Base-by-base conservation (phyloP, 2,329 filamentous ascomycete species). In the Fusarium lyarnte region DNA sequence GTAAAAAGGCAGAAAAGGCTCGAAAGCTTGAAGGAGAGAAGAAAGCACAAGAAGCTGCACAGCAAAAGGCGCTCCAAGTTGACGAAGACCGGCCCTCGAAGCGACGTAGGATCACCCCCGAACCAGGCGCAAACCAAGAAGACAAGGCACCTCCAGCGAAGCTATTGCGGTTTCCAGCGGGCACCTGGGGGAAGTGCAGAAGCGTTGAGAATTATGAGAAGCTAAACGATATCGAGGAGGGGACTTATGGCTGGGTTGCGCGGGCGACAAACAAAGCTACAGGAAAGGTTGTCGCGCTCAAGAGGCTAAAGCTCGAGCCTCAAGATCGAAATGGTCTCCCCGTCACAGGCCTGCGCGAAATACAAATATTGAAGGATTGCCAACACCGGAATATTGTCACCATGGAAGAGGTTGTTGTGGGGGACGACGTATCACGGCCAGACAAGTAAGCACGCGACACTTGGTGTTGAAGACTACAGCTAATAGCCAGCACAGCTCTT, bases 181-280 rank as follows among this genome's bases (percentile, higher is more conserved):
- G 88, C 14, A 82, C 85, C 74, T 97, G 94, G 90, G 87, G 89
- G 55, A 86, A 84, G 63, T 93, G 92, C 78, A 88, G 93, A 67
- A 93, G 93, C 79, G 92, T 97, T 31, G 92, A 95, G 78, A 92
- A 94, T 78, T 99, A 95, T 83, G 93, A 98, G 78, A 93, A 93
- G 75, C 86, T 99, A 63, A 99, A 99, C 81, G 93, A 96, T 80
- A 99, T 99, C 77, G 96, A 98, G 82, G 96, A 99, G 84, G 96
- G 96, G 39, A 94, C 94, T 13, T 99, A 99, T 82, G 96, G 96
- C 49, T 95, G 92, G 89, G 96, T 99, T 8, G 95, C 95, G 60
- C 88, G 96, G 64, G 96, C 94, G 17, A 91, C 87, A 69, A 92
- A 97, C 76, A 85, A 88, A 36, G 84, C 86, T 8, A 95, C 93